Evolutionary conservation across 2,329 filamentous ascomycete species (phyloP), one percentile per base, ranked within the genome.

Genomic region (Epichloe gansuensis): DNA sequence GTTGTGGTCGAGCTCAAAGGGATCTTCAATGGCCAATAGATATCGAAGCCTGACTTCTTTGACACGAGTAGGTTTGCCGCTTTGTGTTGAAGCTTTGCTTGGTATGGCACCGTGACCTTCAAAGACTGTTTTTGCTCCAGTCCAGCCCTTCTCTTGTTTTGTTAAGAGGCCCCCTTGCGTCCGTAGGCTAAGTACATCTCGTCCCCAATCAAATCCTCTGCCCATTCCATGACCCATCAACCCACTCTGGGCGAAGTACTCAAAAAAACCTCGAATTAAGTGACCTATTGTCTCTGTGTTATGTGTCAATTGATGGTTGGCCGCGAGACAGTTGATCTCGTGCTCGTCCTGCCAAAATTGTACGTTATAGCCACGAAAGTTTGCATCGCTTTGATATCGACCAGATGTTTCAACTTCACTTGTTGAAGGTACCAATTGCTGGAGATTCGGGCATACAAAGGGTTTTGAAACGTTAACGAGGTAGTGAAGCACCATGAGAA

Each of bases 401-500:
- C 55, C 44, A n/a, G 56, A 52, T 3, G 56, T 57, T 36, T 58
- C 53, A 25, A 66, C 60, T 13, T 63, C 63, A 40, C 68, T 68
- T 11, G 70, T 70, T 8, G 66, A 69, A 9, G 69, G 73, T 38
- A 68, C 75, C 58, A 76, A 71, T 51, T 74, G 68, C 63, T 94
- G 89, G 2, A 96, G 74, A 61, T 96, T 95, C 0, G 87, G 88
- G 53, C 88, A 82, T 17, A 96, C 85, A 51, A 89, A 88, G 0
- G 90, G 89, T 47, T 80, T 74, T 1, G 79, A 85, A 50, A 95
- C 67, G 59, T 95, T 95, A 61, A 93, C 81, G 31, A 95, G 77
- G 62, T 91, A 95, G 67, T 96, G 90, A 15, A 95, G 72, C 4
- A 94, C 82, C 89, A 96, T 95, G 40, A 95, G 71, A 5, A 93